phyloP scores from a whole-genome alignment of 805 yeast species.

The Starmera caribaea region DNA sequence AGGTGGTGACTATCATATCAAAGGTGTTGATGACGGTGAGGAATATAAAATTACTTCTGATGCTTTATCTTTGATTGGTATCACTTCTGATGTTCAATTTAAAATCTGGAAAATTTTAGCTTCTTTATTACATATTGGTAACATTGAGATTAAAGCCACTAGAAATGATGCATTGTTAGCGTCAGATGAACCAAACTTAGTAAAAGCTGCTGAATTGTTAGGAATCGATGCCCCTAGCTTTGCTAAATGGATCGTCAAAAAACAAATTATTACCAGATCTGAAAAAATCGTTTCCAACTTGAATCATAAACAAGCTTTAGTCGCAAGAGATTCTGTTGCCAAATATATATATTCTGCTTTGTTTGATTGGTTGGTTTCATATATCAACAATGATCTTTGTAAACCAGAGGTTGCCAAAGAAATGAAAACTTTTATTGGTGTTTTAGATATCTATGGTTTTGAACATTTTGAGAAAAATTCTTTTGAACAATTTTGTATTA shows the following conservation, averaged over 20 bases:
- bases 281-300: slow-evolving; percentile 85
- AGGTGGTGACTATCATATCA: slow-evolving; percentile 68
- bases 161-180: slow-evolving; percentile 74
- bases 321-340: slow-evolving; percentile 95
- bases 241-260: slow-evolving; percentile 88
- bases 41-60: slow-evolving; percentile 71
- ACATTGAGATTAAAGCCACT: slow-evolving; percentile 76
- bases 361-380: slow-evolving; percentile 90
- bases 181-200: slow-evolving; percentile 79
- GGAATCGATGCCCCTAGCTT: slow-evolving; percentile 68
- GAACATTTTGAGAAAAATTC: slow-evolving; percentile 93
- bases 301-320: slow-evolving; percentile 74
- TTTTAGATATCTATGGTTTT: slow-evolving; percentile 93
- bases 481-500: slow-evolving; percentile 95
- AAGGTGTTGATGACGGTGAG: slow-evolving; percentile 70
- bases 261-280: slow-evolving; percentile 84
- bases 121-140: slow-evolving; percentile 87
- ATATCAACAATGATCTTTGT: slow-evolving; percentile 74
- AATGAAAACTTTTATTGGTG: slow-evolving; percentile 79
- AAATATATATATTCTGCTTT: slow-evolving; percentile 87
- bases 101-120: slow-evolving; percentile 74
- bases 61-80: slow-evolving; percentile 75
- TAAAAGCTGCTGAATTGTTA: slow-evolving; percentile 73
- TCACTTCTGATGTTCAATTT: slow-evolving; percentile 45
- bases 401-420: slow-evolving; percentile 55